Evolutionary conservation across 2,329 filamentous ascomycete genomes (phyloP).

Genomic region (Aspergillus awamori): DNA sequence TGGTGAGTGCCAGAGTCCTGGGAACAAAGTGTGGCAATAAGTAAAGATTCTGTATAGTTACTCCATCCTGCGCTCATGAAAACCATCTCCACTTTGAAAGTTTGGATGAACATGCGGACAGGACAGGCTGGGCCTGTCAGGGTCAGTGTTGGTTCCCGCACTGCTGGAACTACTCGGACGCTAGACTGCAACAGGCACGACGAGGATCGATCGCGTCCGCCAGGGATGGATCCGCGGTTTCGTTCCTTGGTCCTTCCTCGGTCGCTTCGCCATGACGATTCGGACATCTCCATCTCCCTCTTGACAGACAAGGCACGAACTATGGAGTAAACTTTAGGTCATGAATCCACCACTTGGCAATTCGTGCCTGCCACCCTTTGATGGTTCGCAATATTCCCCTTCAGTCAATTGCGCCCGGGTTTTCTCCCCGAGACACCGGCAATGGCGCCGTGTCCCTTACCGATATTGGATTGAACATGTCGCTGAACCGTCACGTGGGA

Average conservation of each 20-base stretch:
- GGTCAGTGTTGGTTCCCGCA: neutral
- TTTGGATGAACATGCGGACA: neutral
- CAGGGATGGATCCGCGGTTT: neutral
- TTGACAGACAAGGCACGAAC: neutral
- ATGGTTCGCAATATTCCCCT: too few relatives aligned
- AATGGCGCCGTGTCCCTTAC: too few relatives aligned
- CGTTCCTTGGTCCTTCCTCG: neutral
- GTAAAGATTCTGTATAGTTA: too few relatives aligned
- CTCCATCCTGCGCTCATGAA: too few relatives aligned
- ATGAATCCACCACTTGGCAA: too few relatives aligned
- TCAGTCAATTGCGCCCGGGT: too few relatives aligned
- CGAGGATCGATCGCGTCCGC: neutral
- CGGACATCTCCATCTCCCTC: neutral
- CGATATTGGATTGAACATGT: too few relatives aligned
- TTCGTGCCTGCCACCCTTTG: too few relatives aligned
- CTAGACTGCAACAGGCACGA: neutral
- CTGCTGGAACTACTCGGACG: neutral
- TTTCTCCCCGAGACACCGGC: too few relatives aligned
- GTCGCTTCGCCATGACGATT: neutral
- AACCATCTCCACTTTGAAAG: neutral
- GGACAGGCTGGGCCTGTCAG: neutral
- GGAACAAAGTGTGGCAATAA: too few relatives aligned
- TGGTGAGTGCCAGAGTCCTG: too few relatives aligned
- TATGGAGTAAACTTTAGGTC: too few relatives aligned
- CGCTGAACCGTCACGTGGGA: neutral